Base-by-base conservation (phyloP, 1,139 yeast genomes). In the Suhomyces bolitotheri region DNA sequence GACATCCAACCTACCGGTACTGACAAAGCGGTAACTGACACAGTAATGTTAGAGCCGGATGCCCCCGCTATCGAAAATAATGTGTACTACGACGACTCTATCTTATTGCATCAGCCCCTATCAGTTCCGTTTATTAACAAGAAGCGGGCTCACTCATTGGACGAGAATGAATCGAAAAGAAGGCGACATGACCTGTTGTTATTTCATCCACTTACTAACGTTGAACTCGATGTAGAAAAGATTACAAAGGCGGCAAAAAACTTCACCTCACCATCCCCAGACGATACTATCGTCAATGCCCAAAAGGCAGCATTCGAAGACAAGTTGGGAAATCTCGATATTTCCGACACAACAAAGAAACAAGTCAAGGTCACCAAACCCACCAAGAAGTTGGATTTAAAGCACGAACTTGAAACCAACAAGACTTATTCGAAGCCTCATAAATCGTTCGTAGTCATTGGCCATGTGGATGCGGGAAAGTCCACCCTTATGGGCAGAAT, bases 391-490 rank as follows among this genome's bases (percentile, higher is more conserved):
- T 55, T 74, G 13, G 69, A 76, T 45, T 33, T 74, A 5, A 52
- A 50, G 9, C 40, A 57, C 7, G 80, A 73, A 45, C 46, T 80
- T 3, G 39, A 60, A 6, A 48, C 55, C 5, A 55, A 56, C 34
- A 58, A 62, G 19, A 51, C 66, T 13, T 61, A 60, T 25, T 41
- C 57, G 10, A 84, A 83, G 50, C 88, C 90, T 3, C 80, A 77
- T 44, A 67, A 82, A 37, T 80, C 90, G 13, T 84, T 87, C 57
- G 95, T 88, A 19, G 94, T 88, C 4, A 80, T 86, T 43, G 98
- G 99, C 3, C 98, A 94, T 63, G 97, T 94, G 13, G 99, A 94
- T 64, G 95, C 97, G 0, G 99, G 99, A 8, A 94, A 94, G 58
- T 88, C 96, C 3, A 94, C 99, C 0, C 66, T 94, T 22, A 84